Conservation (phyloP, 2,329 filamentous ascomycete species). For the Curvularia sp. region DNA sequence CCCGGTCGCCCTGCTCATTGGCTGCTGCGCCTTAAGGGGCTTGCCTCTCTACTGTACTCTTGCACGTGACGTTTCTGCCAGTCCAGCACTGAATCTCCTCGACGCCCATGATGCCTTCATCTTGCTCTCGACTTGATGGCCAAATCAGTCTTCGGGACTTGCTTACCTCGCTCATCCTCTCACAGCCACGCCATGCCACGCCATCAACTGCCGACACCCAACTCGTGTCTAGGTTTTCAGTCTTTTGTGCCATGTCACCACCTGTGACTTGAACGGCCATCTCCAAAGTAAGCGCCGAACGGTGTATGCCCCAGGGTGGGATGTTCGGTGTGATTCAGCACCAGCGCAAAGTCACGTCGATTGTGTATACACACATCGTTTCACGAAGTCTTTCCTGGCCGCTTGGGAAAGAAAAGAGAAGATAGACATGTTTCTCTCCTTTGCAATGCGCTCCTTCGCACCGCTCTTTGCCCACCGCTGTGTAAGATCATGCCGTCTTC, state of each 20-base stretch:
- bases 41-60: background rate
- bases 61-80: background rate
- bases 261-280: background rate
- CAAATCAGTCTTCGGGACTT: background rate
- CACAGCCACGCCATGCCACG: background rate
- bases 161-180: background rate
- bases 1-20: conserved; percentile 14
- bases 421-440: background rate
- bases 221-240: background rate
- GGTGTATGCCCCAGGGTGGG: background rate
- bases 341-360: background rate
- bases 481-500: background rate
- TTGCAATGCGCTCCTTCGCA: background rate
- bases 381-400: background rate
- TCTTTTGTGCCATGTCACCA: background rate
- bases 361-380: background rate
- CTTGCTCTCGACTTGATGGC: background rate
- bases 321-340: background rate
- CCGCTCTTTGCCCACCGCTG: background rate
- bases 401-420: background rate
- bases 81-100: too few relatives aligned
- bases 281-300: background rate
- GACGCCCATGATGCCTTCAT: too few relatives aligned
- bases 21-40: conserved; percentile 14
- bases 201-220: background rate